Evolutionary conservation across 805 yeast genomes (phyloP).

Genomic region (Candida takata): DNA sequence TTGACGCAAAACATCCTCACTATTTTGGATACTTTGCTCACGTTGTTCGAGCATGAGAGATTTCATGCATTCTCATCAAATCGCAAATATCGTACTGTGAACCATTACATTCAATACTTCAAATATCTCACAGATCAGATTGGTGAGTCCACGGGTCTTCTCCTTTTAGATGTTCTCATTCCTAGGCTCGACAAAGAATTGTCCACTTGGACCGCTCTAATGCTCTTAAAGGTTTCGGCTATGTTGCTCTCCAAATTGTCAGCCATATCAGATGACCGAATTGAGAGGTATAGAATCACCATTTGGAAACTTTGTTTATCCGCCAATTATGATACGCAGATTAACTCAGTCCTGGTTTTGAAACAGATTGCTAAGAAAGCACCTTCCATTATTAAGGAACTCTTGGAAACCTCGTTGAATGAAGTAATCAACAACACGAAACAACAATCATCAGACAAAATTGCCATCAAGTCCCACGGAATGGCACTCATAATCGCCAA

Average conservation of each 20-base stretch:
- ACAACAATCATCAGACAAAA: slow-evolving; percentile 18
- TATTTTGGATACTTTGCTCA: slow-evolving; percentile 20
- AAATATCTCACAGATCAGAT: slow-evolving; percentile 19
- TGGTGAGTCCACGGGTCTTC: slow-evolving; percentile 29
- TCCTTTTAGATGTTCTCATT: slow-evolving; percentile 23
- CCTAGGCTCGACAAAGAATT: slow-evolving; percentile 8
- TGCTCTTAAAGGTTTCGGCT: slow-evolving; percentile 19
- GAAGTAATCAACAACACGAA: slow-evolving; percentile 30
- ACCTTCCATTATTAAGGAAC: slow-evolving; percentile 31
- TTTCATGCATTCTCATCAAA: slow-evolving; percentile 16
- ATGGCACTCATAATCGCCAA: slow-evolving; percentile 32
- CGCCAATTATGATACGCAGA: slow-evolving; percentile 34
- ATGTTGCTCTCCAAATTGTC: slow-evolving; percentile 26
- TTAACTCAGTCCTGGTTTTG: slow-evolving; percentile 32
- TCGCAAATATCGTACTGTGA: slow-evolving; percentile 12
- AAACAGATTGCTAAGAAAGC: slow-evolving; percentile 26
- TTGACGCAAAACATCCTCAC: slow-evolving; percentile 23
- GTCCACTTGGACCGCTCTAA: slow-evolving; percentile 8
- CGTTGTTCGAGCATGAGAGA: slow-evolving; percentile 24
- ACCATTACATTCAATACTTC: slow-evolving; percentile 21
- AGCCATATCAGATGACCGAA: slow-evolving; percentile 16
- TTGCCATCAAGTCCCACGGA: slow-evolving; percentile 31
- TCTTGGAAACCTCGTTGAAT: slow-evolving; percentile 28
- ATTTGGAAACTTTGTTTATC: slow-evolving; percentile 32
- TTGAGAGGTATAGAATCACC: slow-evolving; percentile 21